These are phyloP conservation scores for Xylariaceae sp. DNA, from an alignment of 2,329 filamentous ascomycete genomes.

Conservation along the genomic window DNA sequence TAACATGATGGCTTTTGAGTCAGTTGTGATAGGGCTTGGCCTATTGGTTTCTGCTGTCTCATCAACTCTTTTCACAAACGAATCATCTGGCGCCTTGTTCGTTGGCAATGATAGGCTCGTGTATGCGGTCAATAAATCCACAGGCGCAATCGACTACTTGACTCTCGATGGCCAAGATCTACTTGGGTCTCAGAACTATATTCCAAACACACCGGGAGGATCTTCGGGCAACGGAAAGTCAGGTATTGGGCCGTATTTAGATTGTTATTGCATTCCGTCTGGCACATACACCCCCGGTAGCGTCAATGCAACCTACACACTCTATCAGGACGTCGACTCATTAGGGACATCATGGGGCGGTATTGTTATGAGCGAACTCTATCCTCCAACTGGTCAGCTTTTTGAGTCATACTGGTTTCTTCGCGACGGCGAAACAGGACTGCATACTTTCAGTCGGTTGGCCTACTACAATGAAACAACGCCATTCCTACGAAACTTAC, in stretches of 20 bases:
- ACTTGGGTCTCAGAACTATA: no score
- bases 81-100: no score
- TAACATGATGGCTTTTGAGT: no score
- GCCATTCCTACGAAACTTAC: conserved; percentile 55
- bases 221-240: background rate
- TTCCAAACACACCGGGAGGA: background rate
- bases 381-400: conserved; percentile 54
- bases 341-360: conserved; percentile 47
- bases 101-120: no score
- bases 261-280: background rate
- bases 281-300: background rate
- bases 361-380: conserved; percentile 58
- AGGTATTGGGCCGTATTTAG: background rate
- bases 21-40: no score
- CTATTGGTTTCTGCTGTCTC: no score
- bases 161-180: no score
- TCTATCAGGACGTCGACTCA: background rate
- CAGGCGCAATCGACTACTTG: no score
- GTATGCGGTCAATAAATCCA: no score
- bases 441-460: conserved; percentile 59
- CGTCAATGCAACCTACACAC: background rate
- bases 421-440: conserved; percentile 58
- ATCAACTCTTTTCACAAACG: no score
- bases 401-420: conserved; percentile 66
- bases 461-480: conserved; percentile 57